Base-by-base conservation (phyloP, 1,284 basidiomycete genomes). In the Cronartium quercuum region DNA sequence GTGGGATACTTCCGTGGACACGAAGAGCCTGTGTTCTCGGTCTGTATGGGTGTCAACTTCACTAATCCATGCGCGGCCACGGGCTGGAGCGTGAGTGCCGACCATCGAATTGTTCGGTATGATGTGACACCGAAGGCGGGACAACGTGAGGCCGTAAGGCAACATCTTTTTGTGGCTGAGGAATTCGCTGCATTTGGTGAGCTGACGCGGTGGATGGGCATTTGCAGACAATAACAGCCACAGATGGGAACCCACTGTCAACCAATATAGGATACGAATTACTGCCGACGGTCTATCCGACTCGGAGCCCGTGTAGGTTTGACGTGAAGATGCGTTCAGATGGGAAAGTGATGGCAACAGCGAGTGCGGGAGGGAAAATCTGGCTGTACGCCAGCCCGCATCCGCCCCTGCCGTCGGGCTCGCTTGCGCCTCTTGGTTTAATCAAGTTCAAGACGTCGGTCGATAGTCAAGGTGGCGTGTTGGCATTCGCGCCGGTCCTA, bases 81-180 rank as follows among this genome's bases (percentile, higher is more conserved):
- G 21, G 69, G 42, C n/a, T 71, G 69, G 69, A 71, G 69, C 44
- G 62, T 71, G 3, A 51, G 44, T 15, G 69, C 69, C 13, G 69
- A 71, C 38, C 42, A 62, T 15, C 63, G 65, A n/a, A 71, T 71
- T 40, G 62, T 51, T 37, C 41, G 69, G 13, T 71, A 71, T 47
- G 34, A 65, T 35, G 13, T 71, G 21, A 29, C n/a, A 57, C 18
- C 34, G 21, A 57, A 21, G 6, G 6, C 10, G 10, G 55, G 5
- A 4, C n/a, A 29, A 57, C 13, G 21, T 24, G 15, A 24, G 12
- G 21, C 9, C 55, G 55, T 57, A 57, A 57, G 55, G 3, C 55
- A 44, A 29, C 55, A 13, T 29, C 34, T 24, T 29, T 29, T 29
- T 29, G 29, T 29, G 29, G 29, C 29, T 29, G 29, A 29, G 29